Percentiles rank a stretch among this genome's conserved stretches.
phyloP scores from a whole-genome alignment of 2,329 filamentous ascomycete species.

The Aspergillus uvarum region DNA sequence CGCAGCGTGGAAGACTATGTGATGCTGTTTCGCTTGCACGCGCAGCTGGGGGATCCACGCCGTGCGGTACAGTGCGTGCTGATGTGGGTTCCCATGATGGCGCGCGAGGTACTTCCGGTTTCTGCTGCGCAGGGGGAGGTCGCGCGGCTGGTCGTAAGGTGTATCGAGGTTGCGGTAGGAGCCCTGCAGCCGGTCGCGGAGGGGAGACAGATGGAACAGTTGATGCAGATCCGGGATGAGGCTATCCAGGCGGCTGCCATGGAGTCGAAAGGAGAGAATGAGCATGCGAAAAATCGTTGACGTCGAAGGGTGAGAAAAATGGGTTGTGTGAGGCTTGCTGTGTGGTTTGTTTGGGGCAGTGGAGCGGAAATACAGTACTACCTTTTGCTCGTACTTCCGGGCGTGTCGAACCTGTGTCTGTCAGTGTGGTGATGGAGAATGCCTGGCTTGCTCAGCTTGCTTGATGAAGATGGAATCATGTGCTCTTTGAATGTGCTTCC shows the following conservation, averaged over 20 bases:
- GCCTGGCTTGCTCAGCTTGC: no score
- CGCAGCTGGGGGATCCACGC: slow-evolving; percentile 44
- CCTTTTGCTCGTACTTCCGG: no score
- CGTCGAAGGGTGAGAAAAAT: no score
- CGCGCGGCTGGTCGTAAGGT: slow-evolving; percentile 52
- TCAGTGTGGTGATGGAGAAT: neutral
- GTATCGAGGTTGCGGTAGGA: slow-evolving; percentile 54
- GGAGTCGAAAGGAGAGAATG: neutral
- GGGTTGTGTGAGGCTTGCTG: no score
- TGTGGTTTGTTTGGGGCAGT: no score
- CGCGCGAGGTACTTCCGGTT: slow-evolving; percentile 54
- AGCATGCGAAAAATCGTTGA: neutral
- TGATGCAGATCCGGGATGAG: neutral
- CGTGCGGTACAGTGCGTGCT: slow-evolving; percentile 51
- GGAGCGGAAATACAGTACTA: no score
- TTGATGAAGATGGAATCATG: no score
- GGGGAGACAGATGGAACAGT: neutral
- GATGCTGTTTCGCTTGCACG: slow-evolving; percentile 53
- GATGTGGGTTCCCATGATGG: slow-evolving; percentile 61
- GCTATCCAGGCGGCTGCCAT: neutral
- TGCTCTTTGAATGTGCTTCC: no score
- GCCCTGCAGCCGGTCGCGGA: slow-evolving; percentile 40
- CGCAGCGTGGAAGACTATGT: slow-evolving; percentile 58
- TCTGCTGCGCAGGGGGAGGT: slow-evolving; percentile 43
- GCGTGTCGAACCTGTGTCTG: no score